Evolutionary conservation across 371 early-diverging fungal species (phyloP).

Genomic region (Capillidium rhysosporum): DNA sequence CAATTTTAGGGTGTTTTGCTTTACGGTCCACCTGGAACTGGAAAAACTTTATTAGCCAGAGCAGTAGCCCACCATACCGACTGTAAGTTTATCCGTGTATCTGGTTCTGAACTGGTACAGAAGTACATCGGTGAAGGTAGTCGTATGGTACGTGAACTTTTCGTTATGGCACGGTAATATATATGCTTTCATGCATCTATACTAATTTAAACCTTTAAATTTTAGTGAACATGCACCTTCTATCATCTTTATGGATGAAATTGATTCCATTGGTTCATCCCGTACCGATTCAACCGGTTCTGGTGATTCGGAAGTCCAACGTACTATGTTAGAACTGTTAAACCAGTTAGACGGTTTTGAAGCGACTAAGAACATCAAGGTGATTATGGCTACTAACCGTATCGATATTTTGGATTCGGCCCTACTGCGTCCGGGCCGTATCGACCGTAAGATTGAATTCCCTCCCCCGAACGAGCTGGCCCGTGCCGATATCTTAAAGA

Average conservation of each 20-base stretch:
- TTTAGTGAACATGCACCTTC: constrained; percentile 84
- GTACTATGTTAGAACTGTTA: constrained; percentile 99
- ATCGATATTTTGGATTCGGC: constrained; percentile 98
- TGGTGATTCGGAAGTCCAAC: constrained; percentile 97
- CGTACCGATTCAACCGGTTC: constrained; percentile 68
- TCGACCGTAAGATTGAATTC: constrained; percentile 99
- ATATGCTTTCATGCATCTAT: neutral
- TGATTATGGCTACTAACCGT: constrained; percentile 99
- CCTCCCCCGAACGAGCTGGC: constrained; percentile 97
- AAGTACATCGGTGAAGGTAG: constrained; percentile 99
- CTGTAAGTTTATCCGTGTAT: constrained; percentile 98
- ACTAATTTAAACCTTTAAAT: neutral
- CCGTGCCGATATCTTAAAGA: constrained; percentile 95
- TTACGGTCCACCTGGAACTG: constrained; percentile 99
- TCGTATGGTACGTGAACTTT: constrained; percentile 98
- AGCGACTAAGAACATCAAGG: constrained; percentile 96
- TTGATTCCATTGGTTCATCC: constrained; percentile 97
- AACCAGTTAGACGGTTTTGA: constrained; percentile 99
- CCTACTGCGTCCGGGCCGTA: constrained; percentile 92
- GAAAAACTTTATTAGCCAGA: constrained; percentile 97
- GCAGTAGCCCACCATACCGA: constrained; percentile 99
- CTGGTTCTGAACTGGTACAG: constrained; percentile 99
- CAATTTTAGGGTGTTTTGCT: constrained; percentile 66
- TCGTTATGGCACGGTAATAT: constrained; percentile 91
- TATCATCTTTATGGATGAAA: constrained; percentile 99